Evolutionary conservation across 768 basidiomycete species (phyloP), one percentile per base, ranked within the genome.

Genomic region (Pleurotus cornucopiae): DNA sequence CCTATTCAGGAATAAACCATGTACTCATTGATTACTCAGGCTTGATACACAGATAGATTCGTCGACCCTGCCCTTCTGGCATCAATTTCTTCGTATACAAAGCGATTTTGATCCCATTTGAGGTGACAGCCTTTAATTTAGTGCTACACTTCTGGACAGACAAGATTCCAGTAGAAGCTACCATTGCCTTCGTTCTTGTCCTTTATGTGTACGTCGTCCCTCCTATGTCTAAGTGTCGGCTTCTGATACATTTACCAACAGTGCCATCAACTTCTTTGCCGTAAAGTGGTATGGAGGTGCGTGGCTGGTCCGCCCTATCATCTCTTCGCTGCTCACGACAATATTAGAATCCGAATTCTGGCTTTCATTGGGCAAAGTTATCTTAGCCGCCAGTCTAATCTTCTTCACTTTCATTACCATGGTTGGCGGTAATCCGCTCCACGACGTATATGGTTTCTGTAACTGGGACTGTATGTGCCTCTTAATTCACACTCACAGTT

Each of bases 1-100:
- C 30, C 30, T 34, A 9, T 34, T 34, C 7, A 34, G 9, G 30
- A 9, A 1, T 34, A 34, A 34, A 9, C 3, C 23, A 37, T 38
- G 1, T 45, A 47, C 16, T 51, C 5, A 26, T 44, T 12, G 48
- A 20, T 46, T 39, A 44, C 57, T 13, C 13, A 78, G 77, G 73
- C 81, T 23, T 83, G 86, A 58, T 89, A 79, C 64, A 81, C 80
- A 41, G 78, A 81, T 59, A 74, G 72, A 51, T 83, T 80, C 58
- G 80, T 83, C 4, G 81, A 83, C 59, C 79, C 79, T 2, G 82
- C 82, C 30, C 69, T 83, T 5, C 81, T 41, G 80, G 80, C 13
- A 64, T 81, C 64, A 84, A 84, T 61, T 86, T 82, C 61, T 86
- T 82, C 62, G 71, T 81, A 38, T 80, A 80, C 47, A 67, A 79